Percentiles rank a stretch among this genome's conserved stretches.
These are phyloP conservation scores for Zoysia matrella DNA, from an alignment of 202 grass and related monocot genomes.

Conservation along the genomic window DNA sequence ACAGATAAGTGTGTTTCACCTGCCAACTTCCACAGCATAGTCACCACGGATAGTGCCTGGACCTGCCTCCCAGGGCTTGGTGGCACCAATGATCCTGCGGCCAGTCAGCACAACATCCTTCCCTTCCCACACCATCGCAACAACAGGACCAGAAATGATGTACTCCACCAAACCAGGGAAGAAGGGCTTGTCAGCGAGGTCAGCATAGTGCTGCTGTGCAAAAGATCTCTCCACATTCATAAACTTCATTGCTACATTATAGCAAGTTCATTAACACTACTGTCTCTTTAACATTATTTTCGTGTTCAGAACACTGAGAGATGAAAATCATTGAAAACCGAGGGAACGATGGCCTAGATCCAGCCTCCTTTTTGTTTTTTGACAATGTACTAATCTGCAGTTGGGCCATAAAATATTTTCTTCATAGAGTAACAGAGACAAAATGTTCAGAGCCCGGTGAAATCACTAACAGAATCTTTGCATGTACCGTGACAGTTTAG, in stretches of 20 bases:
- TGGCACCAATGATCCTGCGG: too few species aligned
- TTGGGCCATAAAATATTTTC: not conserved
- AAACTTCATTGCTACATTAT: constrained; percentile 77
- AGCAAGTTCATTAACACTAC: constrained; percentile 2
- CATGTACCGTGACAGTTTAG: not conserved
- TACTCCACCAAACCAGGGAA: constrained; percentile 80
- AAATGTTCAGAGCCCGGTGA: not conserved
- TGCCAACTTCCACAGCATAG: constrained; percentile 48
- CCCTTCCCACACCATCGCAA: too few species aligned
- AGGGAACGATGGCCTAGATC: not conserved
- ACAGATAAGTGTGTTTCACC: constrained; percentile 52
- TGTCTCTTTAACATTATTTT: not conserved
- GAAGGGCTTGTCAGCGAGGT: constrained; percentile 84
- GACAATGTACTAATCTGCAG: not conserved
- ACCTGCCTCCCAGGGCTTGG: too few species aligned
- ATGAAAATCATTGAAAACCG: not conserved
- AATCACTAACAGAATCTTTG: not conserved
- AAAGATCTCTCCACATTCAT: constrained; percentile 89
- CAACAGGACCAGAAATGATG: too few species aligned
- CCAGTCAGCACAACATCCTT: too few species aligned
- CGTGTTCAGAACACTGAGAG: not conserved
- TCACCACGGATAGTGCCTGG: too few species aligned
- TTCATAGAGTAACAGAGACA: not conserved
- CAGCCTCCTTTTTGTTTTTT: not conserved
- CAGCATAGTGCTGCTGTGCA: constrained; percentile 94